Base-by-base conservation (phyloP, 2,329 filamentous ascomycete species). In the Diaporthe humulicola region DNA sequence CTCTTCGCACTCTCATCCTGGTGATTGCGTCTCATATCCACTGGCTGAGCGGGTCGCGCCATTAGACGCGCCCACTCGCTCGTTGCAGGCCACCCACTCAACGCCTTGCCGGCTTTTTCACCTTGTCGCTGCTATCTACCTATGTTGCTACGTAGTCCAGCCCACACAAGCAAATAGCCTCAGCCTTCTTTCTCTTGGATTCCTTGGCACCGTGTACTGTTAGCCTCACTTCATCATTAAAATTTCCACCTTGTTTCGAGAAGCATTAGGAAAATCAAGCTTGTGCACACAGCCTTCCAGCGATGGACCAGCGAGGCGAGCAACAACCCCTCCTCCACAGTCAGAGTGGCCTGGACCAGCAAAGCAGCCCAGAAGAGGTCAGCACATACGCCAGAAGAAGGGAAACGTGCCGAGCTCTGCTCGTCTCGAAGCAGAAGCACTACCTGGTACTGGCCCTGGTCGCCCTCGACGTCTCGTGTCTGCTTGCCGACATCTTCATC, bases 401-500 rank as follows among this genome's bases (percentile, higher is more conserved):
- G n/a, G 12, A 19, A n/a, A 60, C 28, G 17, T 75, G 71, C 36
- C 73, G 42, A 54, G 30, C 25, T n/a, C 48, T 76, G 52, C 73
- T 76, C 4, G 22, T 75, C 36, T 81, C 81, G 61, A 79, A 79
- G 69, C 48, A 80, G 56, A 88, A 88, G 79, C 87, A 89, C 78
- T 87, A 84, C 79, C 61, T 85, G 64, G 78, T 88, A 76, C 81
- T 89, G 77, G 80, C 78, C 4, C 78, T 88, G 19, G 85, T 89
- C 45, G 79, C 85, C 6, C 80, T 88, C 52, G 87, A 89, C 76
- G 86, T 88, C 58, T 80, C 81, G 0, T 84, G 84, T 38, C 84
- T 88, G 70, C 79, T 89, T 56, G 82, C 83, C 60, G 87, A 88
- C 74, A 84, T 89, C 74, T 86, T 88, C 75, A 83, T 88, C 73